Conservation (phyloP, 306 rosid species). For the Erythrophleum fordii region DNA sequence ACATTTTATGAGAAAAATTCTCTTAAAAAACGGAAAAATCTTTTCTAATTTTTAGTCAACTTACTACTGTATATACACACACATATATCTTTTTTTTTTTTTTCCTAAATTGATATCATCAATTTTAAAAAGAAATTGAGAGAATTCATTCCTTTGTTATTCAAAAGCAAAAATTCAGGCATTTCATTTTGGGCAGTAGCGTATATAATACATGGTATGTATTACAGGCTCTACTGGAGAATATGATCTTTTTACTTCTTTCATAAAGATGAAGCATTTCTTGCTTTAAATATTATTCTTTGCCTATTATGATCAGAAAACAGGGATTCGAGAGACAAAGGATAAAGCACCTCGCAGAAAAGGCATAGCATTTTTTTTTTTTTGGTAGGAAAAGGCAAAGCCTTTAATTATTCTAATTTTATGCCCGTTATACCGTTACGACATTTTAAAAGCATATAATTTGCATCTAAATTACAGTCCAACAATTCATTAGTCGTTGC, state of each 20-base stretch:
- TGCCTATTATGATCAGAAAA: not conserved
- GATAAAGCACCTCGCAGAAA: conserved; percentile 10
- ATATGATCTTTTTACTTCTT: not conserved
- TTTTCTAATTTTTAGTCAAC: too few species aligned
- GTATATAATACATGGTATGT: not conserved
- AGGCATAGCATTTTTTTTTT: too few species aligned
- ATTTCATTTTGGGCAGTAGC: not conserved
- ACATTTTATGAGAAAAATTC: too few species aligned
- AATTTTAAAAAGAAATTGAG: too few species aligned
- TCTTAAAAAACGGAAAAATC: too few species aligned
- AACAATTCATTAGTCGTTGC: not conserved
- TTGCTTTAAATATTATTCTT: conserved; percentile 11
- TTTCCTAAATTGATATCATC: too few species aligned
- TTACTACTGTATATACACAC: too few species aligned
- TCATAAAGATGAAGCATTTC: not conserved
- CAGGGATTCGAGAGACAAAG: not conserved
- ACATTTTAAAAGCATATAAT: not conserved
- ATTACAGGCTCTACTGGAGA: not conserved
- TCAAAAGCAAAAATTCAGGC: not conserved
- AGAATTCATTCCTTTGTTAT: too few species aligned
- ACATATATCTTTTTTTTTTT: too few species aligned
- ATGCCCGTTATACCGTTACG: not conserved
- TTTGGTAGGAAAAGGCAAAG: not conserved
- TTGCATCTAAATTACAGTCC: not conserved
- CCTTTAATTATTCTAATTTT: not conserved